phyloP scores from a whole-genome alignment of 192 early-diverging fungal genomes.

The Coemansia sp. region DNA sequence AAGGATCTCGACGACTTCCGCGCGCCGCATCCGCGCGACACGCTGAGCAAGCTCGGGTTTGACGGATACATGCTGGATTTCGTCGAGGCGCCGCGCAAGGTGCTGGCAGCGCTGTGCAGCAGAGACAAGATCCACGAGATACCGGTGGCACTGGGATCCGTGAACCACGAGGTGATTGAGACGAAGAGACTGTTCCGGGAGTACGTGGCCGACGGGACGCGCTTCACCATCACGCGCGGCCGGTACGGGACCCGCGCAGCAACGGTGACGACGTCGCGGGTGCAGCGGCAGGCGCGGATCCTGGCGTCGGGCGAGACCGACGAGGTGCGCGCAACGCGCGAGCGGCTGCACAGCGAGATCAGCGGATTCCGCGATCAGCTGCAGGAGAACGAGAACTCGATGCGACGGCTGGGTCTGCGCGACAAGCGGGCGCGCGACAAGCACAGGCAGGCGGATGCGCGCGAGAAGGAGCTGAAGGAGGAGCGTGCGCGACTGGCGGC shows the following conservation, averaged over 20 bases:
- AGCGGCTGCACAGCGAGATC: constrained; percentile 23
- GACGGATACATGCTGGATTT: constrained; percentile 75
- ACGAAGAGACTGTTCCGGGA: constrained; percentile 23
- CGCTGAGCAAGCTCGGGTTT: constrained; percentile 64
- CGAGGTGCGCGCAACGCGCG: constrained; percentile 31
- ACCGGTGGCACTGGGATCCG: constrained; percentile 33
- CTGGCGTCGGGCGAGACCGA: constrained; percentile 42
- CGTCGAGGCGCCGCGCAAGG: constrained; percentile 66
- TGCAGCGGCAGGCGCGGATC: constrained; percentile 17
- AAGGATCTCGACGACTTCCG: constrained; percentile 30
- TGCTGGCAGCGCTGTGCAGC: constrained; percentile 68
- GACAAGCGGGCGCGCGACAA: constrained; percentile 34
- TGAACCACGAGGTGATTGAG: constrained; percentile 42
- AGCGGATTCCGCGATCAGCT: constrained; percentile 26
- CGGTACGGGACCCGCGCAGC: constrained; percentile 48
- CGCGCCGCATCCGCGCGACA: constrained; percentile 27
- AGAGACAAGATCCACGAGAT: constrained; percentile 62
- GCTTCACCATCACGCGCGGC: constrained; percentile 28
- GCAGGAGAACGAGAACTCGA: constrained; percentile 27
- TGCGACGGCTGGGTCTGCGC: constrained; percentile 23
- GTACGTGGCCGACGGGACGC: constrained; percentile 48
- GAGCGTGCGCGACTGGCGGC: constrained; percentile 16
- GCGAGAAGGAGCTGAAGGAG: constrained; percentile 31
- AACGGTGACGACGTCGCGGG: constrained; percentile 35
- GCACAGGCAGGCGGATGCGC: constrained; percentile 26